Percentiles rank a stretch among this genome's conserved stretches.
phyloP scores from a whole-genome alignment of 805 yeast genomes.

The Suhomyces tanzawaensis region DNA sequence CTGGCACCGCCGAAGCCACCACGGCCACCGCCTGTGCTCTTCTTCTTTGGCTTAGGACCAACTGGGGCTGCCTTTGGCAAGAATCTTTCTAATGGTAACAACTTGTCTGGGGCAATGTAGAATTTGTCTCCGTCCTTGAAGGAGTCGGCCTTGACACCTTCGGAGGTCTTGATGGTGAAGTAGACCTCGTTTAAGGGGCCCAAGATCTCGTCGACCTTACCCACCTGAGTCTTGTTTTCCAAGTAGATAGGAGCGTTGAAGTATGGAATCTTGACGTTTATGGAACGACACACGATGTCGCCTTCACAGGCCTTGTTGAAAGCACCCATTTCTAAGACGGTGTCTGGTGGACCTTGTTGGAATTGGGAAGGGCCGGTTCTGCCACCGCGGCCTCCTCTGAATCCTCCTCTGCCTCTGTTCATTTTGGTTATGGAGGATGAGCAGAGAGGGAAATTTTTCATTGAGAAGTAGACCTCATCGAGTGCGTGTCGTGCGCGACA shows the following conservation, averaged over 20 bases:
- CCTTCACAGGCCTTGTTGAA: conserved; percentile 94
- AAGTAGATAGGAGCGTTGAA: conserved; percentile 98
- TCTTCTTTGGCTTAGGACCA: conserved; percentile 78
- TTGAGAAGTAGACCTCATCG: conserved; percentile 9
- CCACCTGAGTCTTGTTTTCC: conserved; percentile 93
- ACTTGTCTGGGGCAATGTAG: conserved; percentile 91
- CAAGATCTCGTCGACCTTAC: conserved; percentile 96
- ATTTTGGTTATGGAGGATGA: conserved; percentile 25
- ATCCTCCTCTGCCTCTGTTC: conserved; percentile 75
- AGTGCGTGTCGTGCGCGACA: conserved; percentile 1
- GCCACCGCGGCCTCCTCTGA: conserved; percentile 65
- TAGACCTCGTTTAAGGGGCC: conserved; percentile 98
- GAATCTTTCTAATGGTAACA: conserved; percentile 93
- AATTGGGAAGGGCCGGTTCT: conserved; percentile 71
- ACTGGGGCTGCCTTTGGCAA: conserved; percentile 91
- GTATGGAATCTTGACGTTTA: conserved; percentile 91
- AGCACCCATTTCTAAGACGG: conserved; percentile 91
- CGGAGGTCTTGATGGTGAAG: conserved; percentile 93
- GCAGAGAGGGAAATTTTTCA: conserved; percentile 9
- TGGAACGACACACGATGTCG: conserved; percentile 93
- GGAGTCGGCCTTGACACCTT: conserved; percentile 92
- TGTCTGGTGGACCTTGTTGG: conserved; percentile 92
- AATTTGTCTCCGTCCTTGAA: conserved; percentile 96
- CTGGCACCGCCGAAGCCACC: conserved; percentile 43
- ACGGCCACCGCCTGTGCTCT: conserved; percentile 51